Conservation (phyloP, 805 yeast genomes). For the Wickerhamomyces bovis region DNA sequence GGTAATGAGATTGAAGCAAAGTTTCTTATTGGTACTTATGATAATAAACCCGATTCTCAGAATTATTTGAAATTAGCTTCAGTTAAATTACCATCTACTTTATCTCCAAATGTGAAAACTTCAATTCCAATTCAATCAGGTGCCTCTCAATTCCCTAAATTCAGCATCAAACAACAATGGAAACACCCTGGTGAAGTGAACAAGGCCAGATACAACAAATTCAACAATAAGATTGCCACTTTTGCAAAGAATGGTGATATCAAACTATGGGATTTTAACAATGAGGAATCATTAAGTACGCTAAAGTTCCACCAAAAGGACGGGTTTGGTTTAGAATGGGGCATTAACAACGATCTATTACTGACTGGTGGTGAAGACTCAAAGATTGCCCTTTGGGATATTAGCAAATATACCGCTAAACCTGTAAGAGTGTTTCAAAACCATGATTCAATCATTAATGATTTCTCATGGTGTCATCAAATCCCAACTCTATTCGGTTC, state of each 20-base stretch:
- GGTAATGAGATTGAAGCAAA: slow-evolving; percentile 29
- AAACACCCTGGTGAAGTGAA: slow-evolving; percentile 58
- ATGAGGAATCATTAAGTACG: slow-evolving; percentile 19
- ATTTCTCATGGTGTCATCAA: slow-evolving; percentile 50
- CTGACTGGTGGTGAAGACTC: slow-evolving; percentile 64
- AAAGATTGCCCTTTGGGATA: slow-evolving; percentile 68
- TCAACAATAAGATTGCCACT: slow-evolving; percentile 21
- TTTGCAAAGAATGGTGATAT: slow-evolving; percentile 38
- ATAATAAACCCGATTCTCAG: slow-evolving; percentile 25
- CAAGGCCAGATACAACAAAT: slow-evolving; percentile 42
- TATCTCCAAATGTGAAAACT: slow-evolving; percentile 29
- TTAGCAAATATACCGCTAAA: slow-evolving; percentile 26
- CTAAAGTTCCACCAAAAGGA: slow-evolving; percentile 55
- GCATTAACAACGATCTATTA: slow-evolving; percentile 38
- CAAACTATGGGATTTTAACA: slow-evolving; percentile 33
- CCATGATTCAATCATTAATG: slow-evolving; percentile 60
- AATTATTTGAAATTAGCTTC: slow-evolving; percentile 41
- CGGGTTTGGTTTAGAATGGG: slow-evolving; percentile 74
- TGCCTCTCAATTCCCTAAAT: slow-evolving; percentile 31
- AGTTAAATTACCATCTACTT: slow-evolving; percentile 35
- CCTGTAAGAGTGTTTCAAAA: slow-evolving; percentile 42
- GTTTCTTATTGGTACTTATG: slow-evolving; percentile 45
- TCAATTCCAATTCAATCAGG: slow-evolving; percentile 25
- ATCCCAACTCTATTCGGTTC: slow-evolving; percentile 52
- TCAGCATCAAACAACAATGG: slow-evolving; percentile 37